Evolutionary conservation across 371 early-diverging fungal species (phyloP).

Genomic region (Saksenaea oblongispora): DNA sequence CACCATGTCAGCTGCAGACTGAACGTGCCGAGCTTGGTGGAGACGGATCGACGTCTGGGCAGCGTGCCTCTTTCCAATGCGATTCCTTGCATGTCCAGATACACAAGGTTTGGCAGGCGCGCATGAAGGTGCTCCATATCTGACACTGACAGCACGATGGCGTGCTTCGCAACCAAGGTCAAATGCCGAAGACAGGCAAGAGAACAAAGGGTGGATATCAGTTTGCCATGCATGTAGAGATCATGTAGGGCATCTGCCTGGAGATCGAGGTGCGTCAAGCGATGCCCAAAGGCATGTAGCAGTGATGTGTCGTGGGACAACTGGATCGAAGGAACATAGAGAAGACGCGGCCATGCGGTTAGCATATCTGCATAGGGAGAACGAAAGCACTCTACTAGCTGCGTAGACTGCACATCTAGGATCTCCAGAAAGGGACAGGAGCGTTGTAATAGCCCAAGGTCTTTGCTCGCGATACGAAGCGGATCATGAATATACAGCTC

Average conservation of each 20-base stretch:
- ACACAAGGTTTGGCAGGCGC: not conserved
- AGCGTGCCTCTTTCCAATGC: not conserved
- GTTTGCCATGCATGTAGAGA: not conserved
- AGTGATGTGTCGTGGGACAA: not conserved
- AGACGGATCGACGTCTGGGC: not conserved
- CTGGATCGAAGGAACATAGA: not conserved
- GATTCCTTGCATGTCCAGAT: not conserved
- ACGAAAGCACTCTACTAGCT: not conserved
- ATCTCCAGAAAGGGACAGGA: not conserved
- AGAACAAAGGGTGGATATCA: not conserved
- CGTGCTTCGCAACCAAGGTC: not conserved
- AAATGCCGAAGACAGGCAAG: not conserved
- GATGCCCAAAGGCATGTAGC: not conserved
- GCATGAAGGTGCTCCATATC: not conserved
- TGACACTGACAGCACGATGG: not conserved
- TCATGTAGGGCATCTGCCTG: not conserved
- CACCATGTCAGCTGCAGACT: not conserved
- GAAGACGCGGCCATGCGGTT: not conserved
- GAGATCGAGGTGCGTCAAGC: not conserved
- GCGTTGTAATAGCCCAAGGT: not conserved
- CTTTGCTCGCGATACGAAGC: not conserved
- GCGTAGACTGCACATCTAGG: not conserved
- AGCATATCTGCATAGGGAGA: not conserved
- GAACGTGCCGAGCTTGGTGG: not conserved
- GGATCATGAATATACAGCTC: not conserved